Evolutionary conservation across 805 yeast genomes (phyloP).

Genomic region (Dipodascus geniculatus): DNA sequence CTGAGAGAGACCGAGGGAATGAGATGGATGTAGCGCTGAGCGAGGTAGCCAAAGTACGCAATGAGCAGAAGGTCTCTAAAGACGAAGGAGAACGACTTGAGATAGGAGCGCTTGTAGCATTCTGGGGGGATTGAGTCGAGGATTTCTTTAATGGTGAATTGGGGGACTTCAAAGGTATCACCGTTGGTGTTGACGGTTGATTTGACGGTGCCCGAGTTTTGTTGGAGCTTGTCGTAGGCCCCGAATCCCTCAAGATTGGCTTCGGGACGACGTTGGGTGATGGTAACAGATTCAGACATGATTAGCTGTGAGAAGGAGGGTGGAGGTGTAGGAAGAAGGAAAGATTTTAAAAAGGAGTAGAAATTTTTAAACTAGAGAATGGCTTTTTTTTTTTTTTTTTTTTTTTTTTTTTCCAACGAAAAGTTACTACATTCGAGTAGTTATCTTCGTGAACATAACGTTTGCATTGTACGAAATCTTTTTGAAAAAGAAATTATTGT

Average conservation of each 20-base stretch:
- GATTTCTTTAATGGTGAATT: constrained; percentile 64
- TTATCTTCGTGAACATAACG: background rate
- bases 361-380: background rate
- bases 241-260: constrained; percentile 2
- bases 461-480: too few species aligned
- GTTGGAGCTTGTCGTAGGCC: background rate
- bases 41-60: constrained; percentile 39
- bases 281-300: constrained; percentile 4
- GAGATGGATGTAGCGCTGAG: constrained; percentile 41
- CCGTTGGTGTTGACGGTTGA: constrained; percentile 43
- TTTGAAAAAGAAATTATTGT: background rate
- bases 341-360: background rate
- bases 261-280: constrained; percentile 6
- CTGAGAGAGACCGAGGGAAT: constrained; percentile 36
- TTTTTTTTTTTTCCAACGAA: background rate
- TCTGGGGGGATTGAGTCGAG: constrained; percentile 59
- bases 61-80: constrained; percentile 44
- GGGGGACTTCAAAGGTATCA: constrained; percentile 59
- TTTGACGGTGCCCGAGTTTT: constrained; percentile 3
- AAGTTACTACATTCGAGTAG: background rate
- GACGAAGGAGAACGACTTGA: constrained; percentile 50
- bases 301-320: background rate
- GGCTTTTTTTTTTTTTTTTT: background rate
- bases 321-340: background rate
- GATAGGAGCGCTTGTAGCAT: constrained; percentile 55